A percentile compares a stretch with the other conserved stretches of the same genome.
Conservation (phyloP, 768 basidiomycete genomes). For the Mycena galericulata region DNA sequence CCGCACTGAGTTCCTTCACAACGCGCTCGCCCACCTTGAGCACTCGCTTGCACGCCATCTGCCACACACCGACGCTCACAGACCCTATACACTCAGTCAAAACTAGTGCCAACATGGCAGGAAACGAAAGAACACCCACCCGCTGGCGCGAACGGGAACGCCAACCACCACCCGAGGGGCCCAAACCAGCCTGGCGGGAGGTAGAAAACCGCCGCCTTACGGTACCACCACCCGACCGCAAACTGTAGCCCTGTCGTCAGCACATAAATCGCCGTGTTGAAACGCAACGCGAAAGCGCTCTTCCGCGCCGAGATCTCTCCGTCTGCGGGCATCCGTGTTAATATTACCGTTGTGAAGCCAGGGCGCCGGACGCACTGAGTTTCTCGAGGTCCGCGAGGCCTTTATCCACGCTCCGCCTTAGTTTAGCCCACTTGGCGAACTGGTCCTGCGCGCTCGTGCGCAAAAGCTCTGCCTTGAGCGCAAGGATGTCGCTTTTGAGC, state of each 20-base stretch:
- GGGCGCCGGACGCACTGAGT: slow-evolving; percentile 78
- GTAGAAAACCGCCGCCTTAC: slow-evolving; percentile 92
- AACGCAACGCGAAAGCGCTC: slow-evolving; percentile 73
- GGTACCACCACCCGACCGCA: slow-evolving; percentile 90
- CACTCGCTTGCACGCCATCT: slow-evolving; percentile 93
- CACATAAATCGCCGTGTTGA: slow-evolving; percentile 82
- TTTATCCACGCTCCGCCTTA: slow-evolving; percentile 92
- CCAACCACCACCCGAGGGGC: slow-evolving; percentile 87
- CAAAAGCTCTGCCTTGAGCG: slow-evolving; percentile 85
- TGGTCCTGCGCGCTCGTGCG: slow-evolving; percentile 96
- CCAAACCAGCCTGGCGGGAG: slow-evolving; percentile 93
- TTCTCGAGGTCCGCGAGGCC: slow-evolving; percentile 91
- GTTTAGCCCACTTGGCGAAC: slow-evolving; percentile 98
- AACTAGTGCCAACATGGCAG: slow-evolving; percentile 8
- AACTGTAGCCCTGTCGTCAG: slow-evolving; percentile 91
- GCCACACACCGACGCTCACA: slow-evolving; percentile 94
- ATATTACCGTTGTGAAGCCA: background rate
- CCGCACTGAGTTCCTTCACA: slow-evolving; percentile 66
- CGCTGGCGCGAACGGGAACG: slow-evolving; percentile 90
- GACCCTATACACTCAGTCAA: slow-evolving; percentile 66
- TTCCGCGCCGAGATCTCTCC: slow-evolving; percentile 70
- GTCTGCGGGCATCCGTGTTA: slow-evolving; percentile 58
- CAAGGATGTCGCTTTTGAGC: slow-evolving; percentile 85
- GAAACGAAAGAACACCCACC: slow-evolving; percentile 67
- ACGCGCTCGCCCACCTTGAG: slow-evolving; percentile 80